Percentiles rank a stretch among this genome's conserved stretches.
These are phyloP conservation scores for Diaporthe sp. DNA, from an alignment of 2,329 filamentous ascomycete species.

Conservation along the genomic window DNA sequence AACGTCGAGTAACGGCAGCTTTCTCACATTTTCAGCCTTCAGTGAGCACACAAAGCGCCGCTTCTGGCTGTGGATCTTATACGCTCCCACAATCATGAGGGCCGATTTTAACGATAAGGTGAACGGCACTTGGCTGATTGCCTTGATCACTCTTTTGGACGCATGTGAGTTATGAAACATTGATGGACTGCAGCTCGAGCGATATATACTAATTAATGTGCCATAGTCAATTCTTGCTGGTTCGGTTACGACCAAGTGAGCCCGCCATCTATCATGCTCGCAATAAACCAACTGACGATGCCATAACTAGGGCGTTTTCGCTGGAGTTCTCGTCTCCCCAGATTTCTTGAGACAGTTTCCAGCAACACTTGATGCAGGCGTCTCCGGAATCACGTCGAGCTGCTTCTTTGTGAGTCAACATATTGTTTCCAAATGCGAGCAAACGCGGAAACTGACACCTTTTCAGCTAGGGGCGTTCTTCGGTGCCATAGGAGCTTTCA, in stretches of 20 bases:
- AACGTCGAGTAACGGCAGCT: not conserved
- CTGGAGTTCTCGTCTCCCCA: conserved; percentile 56
- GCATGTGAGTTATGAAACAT: conserved; percentile 27
- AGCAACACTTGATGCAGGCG: conserved; percentile 53
- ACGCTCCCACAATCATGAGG: conserved; percentile 5
- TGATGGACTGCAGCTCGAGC: not conserved
- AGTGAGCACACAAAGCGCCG: not conserved
- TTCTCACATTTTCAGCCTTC: not conserved
- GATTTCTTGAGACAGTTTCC: conserved; percentile 56
- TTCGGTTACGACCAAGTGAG: conserved; percentile 42
- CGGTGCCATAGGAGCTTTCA: conserved; percentile 49
- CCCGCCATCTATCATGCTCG: not conserved
- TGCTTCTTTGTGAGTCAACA: conserved; percentile 53
- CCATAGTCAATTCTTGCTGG: conserved; percentile 39
- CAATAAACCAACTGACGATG: not conserved
- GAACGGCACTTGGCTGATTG: conserved; percentile 40
- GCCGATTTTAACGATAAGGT: conserved; percentile 23
- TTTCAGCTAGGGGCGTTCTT: conserved; percentile 51
- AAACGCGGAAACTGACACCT: not conserved
- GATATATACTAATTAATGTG: not conserved
- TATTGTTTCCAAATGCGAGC: not conserved
- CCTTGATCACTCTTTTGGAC: conserved; percentile 38
- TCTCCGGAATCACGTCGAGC: conserved; percentile 60
- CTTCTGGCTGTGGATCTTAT: not conserved
- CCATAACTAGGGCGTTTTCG: conserved; percentile 55